These are phyloP conservation scores for Beta macrorhiza DNA, from an alignment of 179 eudicot species.

Conservation along the genomic window DNA sequence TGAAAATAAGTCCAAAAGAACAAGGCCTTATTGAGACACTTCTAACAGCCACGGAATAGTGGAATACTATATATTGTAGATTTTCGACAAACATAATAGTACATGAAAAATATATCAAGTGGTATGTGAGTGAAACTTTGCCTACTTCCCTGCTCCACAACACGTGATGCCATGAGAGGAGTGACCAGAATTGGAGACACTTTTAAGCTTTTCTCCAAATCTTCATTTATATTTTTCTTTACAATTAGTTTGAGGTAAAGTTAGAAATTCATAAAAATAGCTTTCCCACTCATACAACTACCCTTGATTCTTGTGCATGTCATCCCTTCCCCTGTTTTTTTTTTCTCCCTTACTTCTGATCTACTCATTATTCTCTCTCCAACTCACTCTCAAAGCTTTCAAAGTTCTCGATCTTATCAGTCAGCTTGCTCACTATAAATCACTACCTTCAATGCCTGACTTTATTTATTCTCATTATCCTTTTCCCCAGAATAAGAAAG, in stretches of 20 bases:
- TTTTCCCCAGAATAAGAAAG: conserved; percentile 14
- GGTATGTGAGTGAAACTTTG: conserved; percentile 23
- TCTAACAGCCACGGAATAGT: too few species aligned
- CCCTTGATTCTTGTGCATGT: conserved; percentile 29
- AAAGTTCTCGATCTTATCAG: conserved; percentile 30
- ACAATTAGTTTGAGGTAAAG: too few species aligned
- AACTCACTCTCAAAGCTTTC: conserved; percentile 21
- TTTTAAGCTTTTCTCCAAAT: not conserved
- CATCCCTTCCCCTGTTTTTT: not conserved
- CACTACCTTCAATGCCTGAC: conserved; percentile 24
- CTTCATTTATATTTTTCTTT: not conserved
- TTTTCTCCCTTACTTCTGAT: not conserved
- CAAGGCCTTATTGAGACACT: too few species aligned
- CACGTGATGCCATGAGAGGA: conserved; percentile 37
- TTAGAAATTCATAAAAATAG: not conserved
- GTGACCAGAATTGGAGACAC: conserved; percentile 11
- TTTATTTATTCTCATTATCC: conserved; percentile 26
- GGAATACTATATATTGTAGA: too few species aligned
- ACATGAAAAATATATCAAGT: not conserved
- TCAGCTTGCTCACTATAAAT: conserved; percentile 18
- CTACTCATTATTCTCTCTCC: conserved; percentile 23
- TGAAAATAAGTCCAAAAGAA: too few species aligned
- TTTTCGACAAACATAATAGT: too few species aligned
- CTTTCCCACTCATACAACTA: conserved; percentile 16
- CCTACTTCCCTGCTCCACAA: conserved; percentile 29